Base-by-base conservation (phyloP, 768 basidiomycete species). In the Zangia roseola region DNA sequence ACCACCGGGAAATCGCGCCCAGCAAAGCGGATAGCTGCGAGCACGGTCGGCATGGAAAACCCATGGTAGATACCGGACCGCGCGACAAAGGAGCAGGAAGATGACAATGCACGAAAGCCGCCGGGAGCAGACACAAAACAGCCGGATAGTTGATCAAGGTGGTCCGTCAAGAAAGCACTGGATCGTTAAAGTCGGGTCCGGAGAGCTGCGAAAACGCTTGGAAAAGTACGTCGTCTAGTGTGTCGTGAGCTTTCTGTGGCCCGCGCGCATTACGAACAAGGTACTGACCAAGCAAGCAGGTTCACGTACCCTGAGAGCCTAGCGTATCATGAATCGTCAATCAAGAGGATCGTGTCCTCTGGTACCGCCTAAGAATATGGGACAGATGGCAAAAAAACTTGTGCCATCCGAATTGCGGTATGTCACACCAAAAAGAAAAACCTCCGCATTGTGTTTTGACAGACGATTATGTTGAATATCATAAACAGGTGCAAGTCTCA, bases 401-500 rank as follows among this genome's bases (percentile, higher is more conserved):
- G 51, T 54, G 56, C 56, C 51, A 47, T 52, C 28, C 31, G 6
- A 16, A 6, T 31, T 14, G 31, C 31, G 31, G 48, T 43, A 47
- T 25, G 16, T 26, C 24, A 31, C 17, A n/a, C 16, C 28, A 47
- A 47, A 51, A 31, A 43, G 28, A 47, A 47, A 51, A 31, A 43
- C n/a, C 14, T 13, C 57, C 44, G 56, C 40, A 54, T 2, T 2
- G 14, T 16, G 14, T 31, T 57, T 60, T 57, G 59, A 61, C 58
- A 61, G 34, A 44, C 36, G 10, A 42, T 54, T 24, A 16, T 28
- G 49, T 56, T 46, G 53, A 45, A 23, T 35, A 35, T 19, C 30
- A 55, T 26, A 58, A 56, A 51, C 33, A 45, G 26, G 39, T 23
- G 45, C 25, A 57, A 51, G 31, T 51, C 57, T 58, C 53, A 58